Evolutionary conservation across 2,329 filamentous ascomycete genomes (phyloP).

Genomic region (Dryadomyces quercivorus): DNA sequence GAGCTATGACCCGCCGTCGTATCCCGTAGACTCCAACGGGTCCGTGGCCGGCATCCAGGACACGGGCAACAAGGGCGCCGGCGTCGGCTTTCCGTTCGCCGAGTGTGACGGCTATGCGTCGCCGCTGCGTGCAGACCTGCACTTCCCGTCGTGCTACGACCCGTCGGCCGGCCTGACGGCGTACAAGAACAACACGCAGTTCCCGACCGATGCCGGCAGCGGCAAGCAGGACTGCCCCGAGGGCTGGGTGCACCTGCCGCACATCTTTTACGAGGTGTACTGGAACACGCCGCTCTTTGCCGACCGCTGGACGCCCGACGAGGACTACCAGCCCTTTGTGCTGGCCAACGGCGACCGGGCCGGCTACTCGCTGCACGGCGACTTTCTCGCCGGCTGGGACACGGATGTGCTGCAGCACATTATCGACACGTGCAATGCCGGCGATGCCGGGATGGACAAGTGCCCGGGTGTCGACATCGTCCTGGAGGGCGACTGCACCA

Average conservation of each 20-base stretch:
- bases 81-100: constrained; percentile 56
- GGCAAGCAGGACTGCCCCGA: constrained; percentile 40
- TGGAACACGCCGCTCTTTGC: constrained; percentile 43
- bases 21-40: constrained; percentile 42
- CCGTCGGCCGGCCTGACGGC: constrained; percentile 45
- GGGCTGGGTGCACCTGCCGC: constrained; percentile 42
- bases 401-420: constrained; percentile 50
- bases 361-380: constrained; percentile 57
- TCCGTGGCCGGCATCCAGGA: constrained; percentile 41
- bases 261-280: constrained; percentile 48
- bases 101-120: constrained; percentile 53
- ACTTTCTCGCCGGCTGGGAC: constrained; percentile 67
- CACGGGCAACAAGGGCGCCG: constrained; percentile 39
- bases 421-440: constrained; percentile 53
- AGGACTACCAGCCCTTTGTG: constrained; percentile 51
- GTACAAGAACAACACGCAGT: constrained; percentile 54
- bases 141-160: constrained; percentile 66
- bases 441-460: constrained; percentile 46
- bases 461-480: constrained; percentile 46
- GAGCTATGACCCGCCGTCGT: constrained; percentile 36
- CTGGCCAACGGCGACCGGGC: constrained; percentile 58
- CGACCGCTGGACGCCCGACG: constrained; percentile 39
- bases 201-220: constrained; percentile 35
- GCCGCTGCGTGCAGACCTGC: constrained; percentile 52
- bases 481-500: constrained; percentile 35